Conservation (phyloP, 768 basidiomycete species). For the Royoungia palumana region DNA sequence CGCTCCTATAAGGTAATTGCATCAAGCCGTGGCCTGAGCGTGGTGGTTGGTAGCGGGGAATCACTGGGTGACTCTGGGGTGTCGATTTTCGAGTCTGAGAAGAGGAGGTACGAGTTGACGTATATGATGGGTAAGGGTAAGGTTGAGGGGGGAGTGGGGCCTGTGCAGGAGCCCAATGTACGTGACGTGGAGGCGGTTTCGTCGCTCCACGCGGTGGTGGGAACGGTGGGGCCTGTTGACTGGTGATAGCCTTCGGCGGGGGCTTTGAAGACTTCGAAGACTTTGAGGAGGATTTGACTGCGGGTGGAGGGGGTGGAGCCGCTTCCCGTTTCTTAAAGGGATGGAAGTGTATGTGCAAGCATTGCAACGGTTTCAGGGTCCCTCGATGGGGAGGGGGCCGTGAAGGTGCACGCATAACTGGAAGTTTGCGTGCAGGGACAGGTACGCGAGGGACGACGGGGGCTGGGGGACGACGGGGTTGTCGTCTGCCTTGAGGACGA, state of each 20-base stretch:
- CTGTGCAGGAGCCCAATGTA: constrained; percentile 31
- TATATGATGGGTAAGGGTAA: constrained; percentile 25
- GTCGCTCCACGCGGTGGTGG: constrained; percentile 21
- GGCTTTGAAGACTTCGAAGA: background rate
- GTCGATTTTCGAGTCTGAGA: constrained; percentile 5
- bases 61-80: background rate
- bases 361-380: constrained; percentile 17
- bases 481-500: constrained; percentile 18
- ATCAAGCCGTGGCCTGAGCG: constrained; percentile 2
- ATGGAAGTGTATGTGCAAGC: constrained; percentile 26
- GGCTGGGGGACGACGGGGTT: constrained; percentile 8
- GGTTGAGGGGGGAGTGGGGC: constrained; percentile 22
- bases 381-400: constrained; percentile 11
- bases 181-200: constrained; percentile 18
- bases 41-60: constrained; percentile 23
- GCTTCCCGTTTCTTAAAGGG: constrained; percentile 21
- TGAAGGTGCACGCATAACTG: constrained; percentile 8
- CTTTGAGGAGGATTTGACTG: constrained; percentile 1
- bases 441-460: constrained; percentile 10
- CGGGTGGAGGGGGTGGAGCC: constrained; percentile 5
- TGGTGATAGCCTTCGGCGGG: background rate
- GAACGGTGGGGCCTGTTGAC: constrained; percentile 15
- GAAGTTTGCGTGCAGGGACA: constrained; percentile 13
- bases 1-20: constrained; percentile 6
- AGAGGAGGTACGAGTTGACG: constrained; percentile 9